Percentiles rank a stretch among this genome's conserved stretches.
phyloP scores from a whole-genome alignment of 768 basidiomycete species.

The Gymnopilus dilepis region DNA sequence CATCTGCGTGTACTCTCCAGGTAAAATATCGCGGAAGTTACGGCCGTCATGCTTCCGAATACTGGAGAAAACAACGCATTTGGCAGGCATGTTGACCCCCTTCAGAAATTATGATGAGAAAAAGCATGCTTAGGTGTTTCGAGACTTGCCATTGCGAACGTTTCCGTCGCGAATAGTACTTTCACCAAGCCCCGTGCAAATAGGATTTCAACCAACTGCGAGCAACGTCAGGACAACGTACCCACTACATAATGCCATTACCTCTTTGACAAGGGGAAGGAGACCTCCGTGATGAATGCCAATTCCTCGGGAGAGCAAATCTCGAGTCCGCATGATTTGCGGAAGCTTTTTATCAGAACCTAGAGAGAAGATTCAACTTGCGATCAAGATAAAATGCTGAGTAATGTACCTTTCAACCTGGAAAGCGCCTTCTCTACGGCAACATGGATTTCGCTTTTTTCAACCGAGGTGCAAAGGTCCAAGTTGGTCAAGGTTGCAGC shows the following conservation, averaged over 20 bases:
- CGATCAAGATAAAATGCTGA: constrained; percentile 11
- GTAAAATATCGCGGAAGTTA: constrained; percentile 86
- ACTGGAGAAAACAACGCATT: constrained; percentile 94
- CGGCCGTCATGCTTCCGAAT: constrained; percentile 96
- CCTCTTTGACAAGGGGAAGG: constrained; percentile 96
- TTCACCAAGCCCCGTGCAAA: constrained; percentile 97
- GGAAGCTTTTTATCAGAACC: constrained; percentile 92
- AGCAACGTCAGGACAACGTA: constrained; percentile 14
- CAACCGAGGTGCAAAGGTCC: constrained; percentile 86
- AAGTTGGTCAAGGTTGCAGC: constrained; percentile 86
- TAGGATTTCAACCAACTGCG: constrained; percentile 91
- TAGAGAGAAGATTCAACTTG: constrained; percentile 36
- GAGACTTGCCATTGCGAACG: constrained; percentile 92
- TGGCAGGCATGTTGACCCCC: constrained; percentile 99
- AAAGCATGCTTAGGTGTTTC: not conserved
- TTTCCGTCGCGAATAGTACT: constrained; percentile 97
- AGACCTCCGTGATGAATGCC: constrained; percentile 98
- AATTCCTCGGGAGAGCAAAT: constrained; percentile 89
- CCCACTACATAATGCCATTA: constrained; percentile 30
- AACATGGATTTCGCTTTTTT: constrained; percentile 97
- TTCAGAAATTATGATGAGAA: constrained; percentile 33
- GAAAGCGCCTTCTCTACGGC: constrained; percentile 91
- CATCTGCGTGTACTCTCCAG: constrained; percentile 99
- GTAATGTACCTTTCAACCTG: constrained; percentile 77
- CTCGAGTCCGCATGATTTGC: constrained; percentile 90